Percentiles rank a stretch among this genome's conserved stretches.
phyloP scores from a whole-genome alignment of 1,284 basidiomycete genomes.

The Ustilago tritici region DNA sequence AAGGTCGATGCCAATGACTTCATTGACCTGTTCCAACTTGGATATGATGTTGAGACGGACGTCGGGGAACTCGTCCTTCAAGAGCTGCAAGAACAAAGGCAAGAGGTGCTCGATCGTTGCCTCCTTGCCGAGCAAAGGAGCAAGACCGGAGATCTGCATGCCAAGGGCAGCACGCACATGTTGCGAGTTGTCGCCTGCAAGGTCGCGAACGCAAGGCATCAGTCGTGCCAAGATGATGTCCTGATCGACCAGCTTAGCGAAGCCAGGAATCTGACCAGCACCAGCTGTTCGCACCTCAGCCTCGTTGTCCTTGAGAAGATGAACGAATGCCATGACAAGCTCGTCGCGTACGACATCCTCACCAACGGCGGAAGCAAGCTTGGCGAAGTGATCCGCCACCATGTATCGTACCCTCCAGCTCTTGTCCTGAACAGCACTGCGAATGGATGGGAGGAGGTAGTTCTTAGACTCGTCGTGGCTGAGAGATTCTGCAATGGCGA shows the following conservation, averaged over 20 bases:
- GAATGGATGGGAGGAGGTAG: conserved; percentile 82
- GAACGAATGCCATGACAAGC: conserved; percentile 90
- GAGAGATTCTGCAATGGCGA: conserved; percentile 88
- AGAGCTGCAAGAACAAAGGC: conserved; percentile 92
- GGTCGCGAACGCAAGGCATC: conserved; percentile 94
- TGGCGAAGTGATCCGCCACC: conserved; percentile 98
- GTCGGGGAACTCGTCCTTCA: conserved; percentile 99
- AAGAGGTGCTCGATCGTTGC: conserved; percentile 96
- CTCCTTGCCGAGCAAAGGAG: conserved; percentile 92
- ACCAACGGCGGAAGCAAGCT: conserved; percentile 90
- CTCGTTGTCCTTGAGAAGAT: conserved; percentile 96
- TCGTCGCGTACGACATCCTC: conserved; percentile 92
- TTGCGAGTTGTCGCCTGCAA: conserved; percentile 92
- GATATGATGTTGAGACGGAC: conserved; percentile 98
- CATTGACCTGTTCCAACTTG: conserved; percentile 96
- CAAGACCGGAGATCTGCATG: conserved; percentile 96
- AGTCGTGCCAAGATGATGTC: conserved; percentile 93
- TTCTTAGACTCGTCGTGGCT: conserved; percentile 88
- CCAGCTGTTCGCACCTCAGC: conserved; percentile 98
- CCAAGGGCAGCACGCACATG: conserved; percentile 97
- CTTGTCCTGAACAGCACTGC: conserved; percentile 89
- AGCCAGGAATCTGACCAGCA: conserved; percentile 95
- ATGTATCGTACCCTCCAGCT: conserved; percentile 99
- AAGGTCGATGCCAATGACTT: conserved; percentile 95
- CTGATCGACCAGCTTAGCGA: conserved; percentile 92